A percentile compares a stretch with the other conserved stretches of the same genome.
phyloP scores from a whole-genome alignment of 371 early-diverging fungal species.

The Mucor irregularis region DNA sequence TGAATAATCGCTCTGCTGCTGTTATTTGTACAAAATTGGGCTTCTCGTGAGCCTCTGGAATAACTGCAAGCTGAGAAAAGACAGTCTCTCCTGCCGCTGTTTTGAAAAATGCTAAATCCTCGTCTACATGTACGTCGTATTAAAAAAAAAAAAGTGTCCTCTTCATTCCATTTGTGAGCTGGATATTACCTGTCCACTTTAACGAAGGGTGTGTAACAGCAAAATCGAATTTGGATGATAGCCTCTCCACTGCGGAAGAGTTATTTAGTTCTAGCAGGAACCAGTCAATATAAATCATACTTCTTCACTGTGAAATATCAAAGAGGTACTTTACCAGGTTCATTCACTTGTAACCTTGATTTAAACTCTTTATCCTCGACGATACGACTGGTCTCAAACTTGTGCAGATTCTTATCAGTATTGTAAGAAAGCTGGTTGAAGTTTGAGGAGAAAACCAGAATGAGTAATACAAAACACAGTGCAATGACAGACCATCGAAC shows the following conservation, averaged over 20 bases:
- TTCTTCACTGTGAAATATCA: background rate
- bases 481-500: too few relatives aligned
- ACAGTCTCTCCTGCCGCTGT: conserved; percentile 22
- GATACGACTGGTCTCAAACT: too few relatives aligned
- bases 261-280: background rate
- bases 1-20: conserved; percentile 35
- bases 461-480: too few relatives aligned
- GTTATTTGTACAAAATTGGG: conserved; percentile 36
- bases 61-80: conserved; percentile 19
- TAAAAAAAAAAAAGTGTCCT: background rate
- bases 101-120: conserved; percentile 23
- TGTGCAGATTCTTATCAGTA: too few relatives aligned
- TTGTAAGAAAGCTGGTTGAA: too few relatives aligned
- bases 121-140: conserved; percentile 4
- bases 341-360: conserved; percentile 15
- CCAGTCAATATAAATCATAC: background rate
- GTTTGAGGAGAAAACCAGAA: too few relatives aligned
- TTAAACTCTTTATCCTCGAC: too few relatives aligned
- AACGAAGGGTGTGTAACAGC: conserved; percentile 14
- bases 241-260: background rate
- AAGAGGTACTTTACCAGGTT: conserved; percentile 6
- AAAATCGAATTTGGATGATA: conserved; percentile 18
- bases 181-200: conserved; percentile 17
- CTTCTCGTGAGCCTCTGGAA: conserved; percentile 23
- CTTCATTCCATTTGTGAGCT: background rate